These are phyloP conservation scores for Sequoiadendron giganteum DNA, from an alignment of 75 land plant genomes.

Conservation along the genomic window DNA sequence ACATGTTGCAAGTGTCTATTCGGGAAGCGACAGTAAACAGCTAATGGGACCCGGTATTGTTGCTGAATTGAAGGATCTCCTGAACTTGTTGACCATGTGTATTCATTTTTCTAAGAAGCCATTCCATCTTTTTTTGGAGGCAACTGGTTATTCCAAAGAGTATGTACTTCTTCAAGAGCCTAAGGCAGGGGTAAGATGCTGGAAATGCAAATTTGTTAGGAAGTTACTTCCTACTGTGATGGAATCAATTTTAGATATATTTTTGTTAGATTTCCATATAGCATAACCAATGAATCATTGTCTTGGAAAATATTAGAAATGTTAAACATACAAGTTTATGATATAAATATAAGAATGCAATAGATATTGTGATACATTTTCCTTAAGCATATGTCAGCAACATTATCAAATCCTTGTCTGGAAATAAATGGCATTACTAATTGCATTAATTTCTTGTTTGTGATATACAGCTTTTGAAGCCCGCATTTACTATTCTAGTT, in stretches of 20 bases:
- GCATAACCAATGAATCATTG: neutral
- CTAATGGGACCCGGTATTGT: slow-evolving; percentile 64
- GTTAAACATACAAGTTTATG: neutral
- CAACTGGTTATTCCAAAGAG: slow-evolving; percentile 61
- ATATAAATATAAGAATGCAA: neutral
- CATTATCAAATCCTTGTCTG: neutral
- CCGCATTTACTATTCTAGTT: slow-evolving; percentile 80
- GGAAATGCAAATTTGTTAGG: neutral
- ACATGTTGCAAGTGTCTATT: slow-evolving; percentile 79
- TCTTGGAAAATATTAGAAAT: neutral
- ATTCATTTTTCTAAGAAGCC: slow-evolving; percentile 92
- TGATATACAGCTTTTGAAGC: slow-evolving; percentile 81
- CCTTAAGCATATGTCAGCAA: neutral
- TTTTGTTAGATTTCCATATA: neutral
- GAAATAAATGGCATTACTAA: neutral
- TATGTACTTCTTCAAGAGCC: slow-evolving; percentile 88
- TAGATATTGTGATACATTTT: neutral
- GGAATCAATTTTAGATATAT: neutral
- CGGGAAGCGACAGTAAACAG: slow-evolving; percentile 49
- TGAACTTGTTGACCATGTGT: slow-evolving; percentile 68
- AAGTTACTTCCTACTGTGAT: neutral
- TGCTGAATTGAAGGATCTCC: slow-evolving; percentile 47
- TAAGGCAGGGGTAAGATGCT: slow-evolving; percentile 81
- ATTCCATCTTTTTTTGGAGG: slow-evolving; percentile 80
- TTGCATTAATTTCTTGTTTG: slow-evolving; percentile 1